Evolutionary conservation across 331 rosid genomes (phyloP).

Genomic region (Rhamnella rubrinervis): DNA sequence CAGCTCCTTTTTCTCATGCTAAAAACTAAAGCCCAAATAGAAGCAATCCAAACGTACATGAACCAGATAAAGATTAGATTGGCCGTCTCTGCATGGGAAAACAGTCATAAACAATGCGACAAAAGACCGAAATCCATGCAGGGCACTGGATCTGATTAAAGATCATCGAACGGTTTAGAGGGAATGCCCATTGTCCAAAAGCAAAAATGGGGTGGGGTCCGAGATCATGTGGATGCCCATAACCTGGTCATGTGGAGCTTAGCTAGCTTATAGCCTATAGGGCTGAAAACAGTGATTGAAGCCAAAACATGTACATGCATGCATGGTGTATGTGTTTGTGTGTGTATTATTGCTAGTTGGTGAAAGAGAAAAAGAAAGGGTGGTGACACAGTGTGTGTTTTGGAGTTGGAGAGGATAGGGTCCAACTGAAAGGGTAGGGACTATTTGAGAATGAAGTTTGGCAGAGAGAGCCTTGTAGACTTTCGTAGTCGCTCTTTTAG

Average conservation of each 20-base stretch:
- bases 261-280: background rate
- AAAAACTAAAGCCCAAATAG: no score
- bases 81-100: background rate
- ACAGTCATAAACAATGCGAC: no score
- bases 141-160: background rate
- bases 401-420: constrained; percentile 13
- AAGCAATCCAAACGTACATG: no score
- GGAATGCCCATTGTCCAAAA: background rate
- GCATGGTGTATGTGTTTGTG: background rate
- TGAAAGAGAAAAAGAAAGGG: background rate
- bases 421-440: constrained; percentile 45
- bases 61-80: no score
- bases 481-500: background rate
- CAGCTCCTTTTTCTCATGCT: no score
- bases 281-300: constrained; percentile 23
- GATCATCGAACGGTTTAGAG: constrained; percentile 6
- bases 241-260: constrained; percentile 36
- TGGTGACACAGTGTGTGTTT: background rate
- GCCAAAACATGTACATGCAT: constrained; percentile 14
- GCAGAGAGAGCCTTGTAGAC: constrained; percentile 11
- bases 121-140: no score
- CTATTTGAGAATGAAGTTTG: constrained; percentile 27
- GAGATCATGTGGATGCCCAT: constrained; percentile 52
- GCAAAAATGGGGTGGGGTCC: constrained; percentile 21
- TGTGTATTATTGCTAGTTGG: constrained; percentile 31